Percentiles rank a stretch among this genome's conserved stretches.
Conservation (phyloP, 352 stramenopile species). For the Pythium dissotocum region DNA sequence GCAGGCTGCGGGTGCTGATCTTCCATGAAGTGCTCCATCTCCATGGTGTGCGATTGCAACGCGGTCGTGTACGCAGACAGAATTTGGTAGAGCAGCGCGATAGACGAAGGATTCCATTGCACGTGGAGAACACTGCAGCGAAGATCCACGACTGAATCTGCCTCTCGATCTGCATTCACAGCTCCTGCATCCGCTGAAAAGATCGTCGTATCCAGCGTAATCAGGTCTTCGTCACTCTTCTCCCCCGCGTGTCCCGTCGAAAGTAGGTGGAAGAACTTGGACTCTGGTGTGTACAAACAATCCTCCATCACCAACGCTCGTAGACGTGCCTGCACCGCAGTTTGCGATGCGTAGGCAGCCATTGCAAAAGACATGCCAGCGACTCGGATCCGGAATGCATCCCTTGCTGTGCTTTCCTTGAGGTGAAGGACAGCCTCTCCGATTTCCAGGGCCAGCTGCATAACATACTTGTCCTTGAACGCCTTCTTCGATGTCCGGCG, state of each 20-base stretch:
- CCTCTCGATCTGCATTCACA: conserved; percentile 14
- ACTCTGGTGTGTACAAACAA: conserved; percentile 50
- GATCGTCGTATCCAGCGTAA: conserved; percentile 50
- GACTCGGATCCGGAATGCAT: conserved; percentile 56
- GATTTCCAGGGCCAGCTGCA: conserved; percentile 54
- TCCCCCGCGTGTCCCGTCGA: conserved; percentile 40
- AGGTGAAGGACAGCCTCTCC: conserved; percentile 57
- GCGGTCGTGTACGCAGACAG: conserved; percentile 54
- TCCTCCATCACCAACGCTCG: conserved; percentile 71
- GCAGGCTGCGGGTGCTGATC: background rate
- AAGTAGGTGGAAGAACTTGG: conserved; percentile 64
- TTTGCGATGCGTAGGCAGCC: conserved; percentile 46
- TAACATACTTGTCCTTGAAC: conserved; percentile 42
- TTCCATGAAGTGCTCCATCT: background rate
- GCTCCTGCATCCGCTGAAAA: conserved; percentile 27
- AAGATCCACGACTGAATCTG: conserved; percentile 51
- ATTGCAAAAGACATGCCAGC: conserved; percentile 51
- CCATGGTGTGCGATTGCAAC: conserved; percentile 40
- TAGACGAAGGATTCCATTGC: conserved; percentile 86
- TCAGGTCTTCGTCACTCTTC: conserved; percentile 36
- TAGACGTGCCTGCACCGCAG: conserved; percentile 49
- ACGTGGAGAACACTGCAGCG: conserved; percentile 74
- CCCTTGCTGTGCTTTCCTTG: conserved; percentile 41
- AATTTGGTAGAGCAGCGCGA: conserved; percentile 75
- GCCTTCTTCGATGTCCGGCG: background rate